Evolutionary conservation across 352 stramenopile genomes (phyloP), one percentile per base, ranked within the genome.

Genomic region (Lagenidium giganteum): DNA sequence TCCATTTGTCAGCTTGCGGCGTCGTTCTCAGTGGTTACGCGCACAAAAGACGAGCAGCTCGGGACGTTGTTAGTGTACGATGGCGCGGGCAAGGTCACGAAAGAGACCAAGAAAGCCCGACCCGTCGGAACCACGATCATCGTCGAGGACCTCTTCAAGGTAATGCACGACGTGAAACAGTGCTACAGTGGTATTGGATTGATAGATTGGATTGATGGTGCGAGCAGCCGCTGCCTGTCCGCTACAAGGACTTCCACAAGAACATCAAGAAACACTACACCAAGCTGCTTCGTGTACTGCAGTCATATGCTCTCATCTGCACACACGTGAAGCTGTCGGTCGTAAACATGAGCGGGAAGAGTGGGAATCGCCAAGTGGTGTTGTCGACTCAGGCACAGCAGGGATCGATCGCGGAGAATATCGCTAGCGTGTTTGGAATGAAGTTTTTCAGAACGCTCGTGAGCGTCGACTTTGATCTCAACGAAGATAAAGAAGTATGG

Each of bases 261-360:
- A 87, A 95, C 57, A 93, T 96, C 27, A 97, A 97, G 60, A 83
- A 75, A 23, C 93, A 99, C 50, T 97, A 95, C 45, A 64, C 71
- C 16, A 96, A 94, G 42, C 57, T 98, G 42, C 71, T 99, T 8
- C 83, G 83, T 22, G 58, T 97, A 16, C 67, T 99, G 49, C 93
- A 99, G 30, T 67, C 63, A 2, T 87, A 86, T 40, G 72, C 72
- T 23, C 54, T 87, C 39, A 85, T 68, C 52, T 74, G 62, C 25
- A 51, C 48, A 5, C 76, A 82, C 29, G 66, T 84, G 18, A 73
- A 80, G 42, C 61, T 87, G 27, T 75, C 54, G 12, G 67, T 79
- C 17, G 66, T 64, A n/a, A 85, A 87, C 46, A 70, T 49, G 3
- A 34, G 27, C 8, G 67, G 66, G 16, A 87, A 84, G 31, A 71